Conservation (phyloP, 305 asterid genomes). For the Solanum hybrid region DNA sequence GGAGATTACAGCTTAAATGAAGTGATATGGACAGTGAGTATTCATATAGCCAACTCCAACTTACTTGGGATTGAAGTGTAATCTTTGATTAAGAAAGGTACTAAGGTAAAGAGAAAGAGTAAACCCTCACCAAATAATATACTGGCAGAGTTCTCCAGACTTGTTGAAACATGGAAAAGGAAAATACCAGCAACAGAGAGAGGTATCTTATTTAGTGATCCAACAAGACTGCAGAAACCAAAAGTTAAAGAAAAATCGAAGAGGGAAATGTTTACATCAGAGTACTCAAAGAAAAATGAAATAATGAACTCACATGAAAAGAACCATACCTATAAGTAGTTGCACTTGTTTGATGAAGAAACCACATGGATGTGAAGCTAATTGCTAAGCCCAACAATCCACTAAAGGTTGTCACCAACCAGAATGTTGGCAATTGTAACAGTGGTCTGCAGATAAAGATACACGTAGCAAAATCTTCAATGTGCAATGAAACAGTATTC, state of each 20-base stretch:
- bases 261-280: background rate
- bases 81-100: background rate
- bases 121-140: slow-evolving; percentile 62
- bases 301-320: background rate
- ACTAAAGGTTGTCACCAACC: slow-evolving; percentile 71
- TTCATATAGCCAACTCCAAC: background rate
- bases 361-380: slow-evolving; percentile 97
- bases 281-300: background rate
- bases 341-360: slow-evolving; percentile 94
- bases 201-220: slow-evolving; percentile 89
- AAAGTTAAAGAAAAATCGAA: background rate
- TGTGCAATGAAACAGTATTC: background rate
- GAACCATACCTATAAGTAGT: slow-evolving; percentile 68
- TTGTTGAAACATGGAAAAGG: slow-evolving; percentile 75
- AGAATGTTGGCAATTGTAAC: slow-evolving; percentile 57
- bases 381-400: slow-evolving; percentile 85
- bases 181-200: slow-evolving; percentile 82
- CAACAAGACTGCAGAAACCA: slow-evolving; percentile 66
- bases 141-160: slow-evolving; percentile 75
- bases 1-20: background rate
- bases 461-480: background rate
- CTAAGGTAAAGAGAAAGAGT: background rate
- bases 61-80: background rate
- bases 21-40: background rate
- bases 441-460: slow-evolving; percentile 51